Conservation (phyloP, 441 rosid genomes). For the Brassica hybrid region DNA sequence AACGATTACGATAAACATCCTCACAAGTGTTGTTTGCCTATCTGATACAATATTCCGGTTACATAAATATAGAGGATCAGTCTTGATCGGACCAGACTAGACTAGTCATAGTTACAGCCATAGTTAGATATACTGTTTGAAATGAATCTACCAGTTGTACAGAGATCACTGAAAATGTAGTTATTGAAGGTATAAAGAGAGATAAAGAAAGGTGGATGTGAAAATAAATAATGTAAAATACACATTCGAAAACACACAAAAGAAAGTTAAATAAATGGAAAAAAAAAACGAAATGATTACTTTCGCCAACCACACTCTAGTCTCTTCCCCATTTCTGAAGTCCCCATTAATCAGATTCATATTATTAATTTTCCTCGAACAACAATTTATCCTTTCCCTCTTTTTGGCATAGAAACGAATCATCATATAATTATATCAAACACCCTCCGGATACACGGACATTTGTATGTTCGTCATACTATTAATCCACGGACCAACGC, state of each 20-base stretch:
- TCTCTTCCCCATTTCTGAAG: conserved; percentile 48
- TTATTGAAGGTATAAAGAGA: conserved; percentile 29
- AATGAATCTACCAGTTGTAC: conserved; percentile 15
- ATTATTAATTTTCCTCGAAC: conserved; percentile 25
- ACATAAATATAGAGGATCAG: not conserved
- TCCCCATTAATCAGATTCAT: conserved; percentile 51
- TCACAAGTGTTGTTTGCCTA: not conserved
- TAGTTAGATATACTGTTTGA: conserved; percentile 15
- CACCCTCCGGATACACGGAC: conserved; percentile 30
- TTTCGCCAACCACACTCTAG: conserved; percentile 52
- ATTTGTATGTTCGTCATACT: conserved; percentile 22
- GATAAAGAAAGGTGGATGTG: conserved; percentile 25
- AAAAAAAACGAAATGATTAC: conserved; percentile 60
- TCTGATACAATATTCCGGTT: not conserved
- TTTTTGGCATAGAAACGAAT: conserved; percentile 24
- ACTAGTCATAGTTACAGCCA: conserved; percentile 10
- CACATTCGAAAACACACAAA: conserved; percentile 16
- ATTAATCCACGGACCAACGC: conserved; percentile 17
- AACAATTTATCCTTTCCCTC: conserved; percentile 4
- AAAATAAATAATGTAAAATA: conserved; percentile 20
- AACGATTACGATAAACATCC: not conserved
- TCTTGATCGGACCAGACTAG: not conserved
- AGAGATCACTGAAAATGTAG: conserved; percentile 34
- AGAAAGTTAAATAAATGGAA: conserved; percentile 17
- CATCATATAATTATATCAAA: not conserved